Conservation (phyloP, 2,329 filamentous ascomycete species). For the Knufia petricola region DNA sequence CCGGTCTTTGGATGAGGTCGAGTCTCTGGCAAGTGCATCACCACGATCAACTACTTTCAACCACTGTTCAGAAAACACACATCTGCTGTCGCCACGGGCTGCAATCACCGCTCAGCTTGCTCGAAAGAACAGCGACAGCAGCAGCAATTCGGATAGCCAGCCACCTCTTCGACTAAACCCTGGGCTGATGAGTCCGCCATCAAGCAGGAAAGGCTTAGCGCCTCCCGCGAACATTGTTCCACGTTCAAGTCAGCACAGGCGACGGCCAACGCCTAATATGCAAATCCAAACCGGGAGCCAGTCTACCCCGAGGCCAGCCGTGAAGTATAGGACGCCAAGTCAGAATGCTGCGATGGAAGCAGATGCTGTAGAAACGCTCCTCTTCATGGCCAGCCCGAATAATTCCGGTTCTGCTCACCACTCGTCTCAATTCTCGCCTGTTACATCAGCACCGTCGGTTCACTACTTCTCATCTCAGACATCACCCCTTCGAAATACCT, state of each 20-base stretch:
- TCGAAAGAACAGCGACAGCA: slow-evolving; percentile 21
- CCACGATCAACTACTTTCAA: slow-evolving; percentile 48
- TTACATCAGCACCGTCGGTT: slow-evolving; percentile 16
- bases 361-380: slow-evolving; percentile 41
- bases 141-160: slow-evolving; percentile 10
- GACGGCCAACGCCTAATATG: slow-evolving; percentile 32
- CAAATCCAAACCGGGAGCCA: slow-evolving; percentile 3
- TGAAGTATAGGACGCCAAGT: slow-evolving; percentile 29
- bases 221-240: slow-evolving; percentile 35
- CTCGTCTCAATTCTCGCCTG: slow-evolving; percentile 26
- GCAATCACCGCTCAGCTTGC: slow-evolving; percentile 24
- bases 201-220: slow-evolving; percentile 26
- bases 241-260: slow-evolving; percentile 26
- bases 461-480: slow-evolving; percentile 18
- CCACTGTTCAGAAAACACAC: slow-evolving; percentile 43
- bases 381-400: slow-evolving; percentile 43
- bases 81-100: slow-evolving; percentile 41
- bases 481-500: slow-evolving; percentile 18
- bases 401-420: slow-evolving; percentile 36
- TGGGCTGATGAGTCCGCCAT: slow-evolving; percentile 13
- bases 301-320: slow-evolving; percentile 12
- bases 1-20: slow-evolving; percentile 66
- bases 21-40: slow-evolving; percentile 63
- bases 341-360: slow-evolving; percentile 40
- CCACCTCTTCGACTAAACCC: background rate